Conservation (phyloP, 805 yeast species). For the Lipomyces yamanashiensis region DNA sequence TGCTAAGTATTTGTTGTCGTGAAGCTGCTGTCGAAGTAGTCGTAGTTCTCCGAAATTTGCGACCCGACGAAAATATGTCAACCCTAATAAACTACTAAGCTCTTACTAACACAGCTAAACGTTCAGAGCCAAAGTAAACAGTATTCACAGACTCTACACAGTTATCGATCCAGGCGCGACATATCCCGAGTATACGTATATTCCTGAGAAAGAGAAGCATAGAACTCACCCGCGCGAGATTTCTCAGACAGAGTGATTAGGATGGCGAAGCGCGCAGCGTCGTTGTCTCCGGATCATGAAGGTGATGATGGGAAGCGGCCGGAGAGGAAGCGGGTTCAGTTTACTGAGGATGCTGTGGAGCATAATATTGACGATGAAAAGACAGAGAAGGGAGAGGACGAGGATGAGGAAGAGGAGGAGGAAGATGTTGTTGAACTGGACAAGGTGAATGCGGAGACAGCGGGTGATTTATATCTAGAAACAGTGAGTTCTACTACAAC, state of each 20-base stretch:
- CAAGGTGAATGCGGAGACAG: neutral
- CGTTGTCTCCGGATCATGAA: slow-evolving; percentile 2
- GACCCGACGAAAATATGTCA: neutral
- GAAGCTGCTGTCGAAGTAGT: neutral
- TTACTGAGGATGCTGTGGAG: neutral
- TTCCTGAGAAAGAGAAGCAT: neutral
- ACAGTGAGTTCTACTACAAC: slow-evolving; percentile 24
- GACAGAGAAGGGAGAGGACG: slow-evolving; percentile 14
- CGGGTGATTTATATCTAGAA: slow-evolving; percentile 34
- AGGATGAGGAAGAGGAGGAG: slow-evolving; percentile 13
- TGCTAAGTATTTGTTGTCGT: too few relatives aligned
- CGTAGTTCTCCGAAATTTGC: slow-evolving; percentile 1
- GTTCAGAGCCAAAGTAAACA: too few relatives aligned
- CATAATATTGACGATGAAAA: neutral
- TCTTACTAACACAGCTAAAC: too few relatives aligned
- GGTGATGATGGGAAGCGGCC: neutral
- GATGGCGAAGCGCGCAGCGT: slow-evolving; percentile 10
- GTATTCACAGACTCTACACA: too few relatives aligned
- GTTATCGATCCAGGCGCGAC: too few relatives aligned
- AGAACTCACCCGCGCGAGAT: too few relatives aligned
- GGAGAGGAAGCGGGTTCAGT: slow-evolving; percentile 2
- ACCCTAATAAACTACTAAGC: neutral
- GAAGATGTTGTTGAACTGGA: slow-evolving; percentile 9
- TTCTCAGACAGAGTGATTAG: neutral
- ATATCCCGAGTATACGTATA: too few relatives aligned